These are phyloP conservation scores for Sugiyamaella castrensis DNA, from an alignment of 1,139 yeast species.

Conservation along the genomic window DNA sequence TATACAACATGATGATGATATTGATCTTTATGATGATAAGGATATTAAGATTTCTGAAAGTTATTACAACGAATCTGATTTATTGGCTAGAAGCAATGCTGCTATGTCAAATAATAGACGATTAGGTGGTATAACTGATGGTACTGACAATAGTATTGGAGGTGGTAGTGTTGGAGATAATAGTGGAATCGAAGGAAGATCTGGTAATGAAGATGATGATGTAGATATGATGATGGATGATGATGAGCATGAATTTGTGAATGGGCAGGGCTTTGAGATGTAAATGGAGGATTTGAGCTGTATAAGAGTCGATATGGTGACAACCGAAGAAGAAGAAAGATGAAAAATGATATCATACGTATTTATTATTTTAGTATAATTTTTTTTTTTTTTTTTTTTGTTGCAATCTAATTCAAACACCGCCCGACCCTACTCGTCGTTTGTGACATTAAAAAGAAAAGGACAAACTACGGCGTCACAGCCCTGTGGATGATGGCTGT, in stretches of 20 bases:
- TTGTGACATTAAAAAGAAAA: too few species aligned
- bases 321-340: too few species aligned
- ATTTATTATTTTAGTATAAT: too few species aligned
- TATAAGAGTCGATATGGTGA: too few species aligned
- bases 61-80: constrained; percentile 29
- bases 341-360: too few species aligned
- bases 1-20: constrained; percentile 34
- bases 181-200: constrained; percentile 43
- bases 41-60: constrained; percentile 36
- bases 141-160: constrained; percentile 31
- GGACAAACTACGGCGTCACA: too few species aligned
- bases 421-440: too few species aligned
- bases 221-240: constrained; percentile 49
- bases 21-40: constrained; percentile 39
- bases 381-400: too few species aligned
- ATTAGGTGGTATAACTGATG: constrained; percentile 25
- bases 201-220: constrained; percentile 68
- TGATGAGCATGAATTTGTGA: constrained; percentile 73
- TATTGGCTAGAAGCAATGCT: constrained; percentile 23
- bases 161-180: constrained; percentile 29
- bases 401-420: too few species aligned
- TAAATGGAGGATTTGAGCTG: constrained; percentile 32
- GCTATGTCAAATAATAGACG: constrained; percentile 31
- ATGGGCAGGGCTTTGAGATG: constrained; percentile 78
- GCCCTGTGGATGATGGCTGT: too few species aligned